These are phyloP conservation scores for Microcyclospora tardicrescens DNA, from an alignment of 2,329 filamentous ascomycete genomes.

Conservation along the genomic window DNA sequence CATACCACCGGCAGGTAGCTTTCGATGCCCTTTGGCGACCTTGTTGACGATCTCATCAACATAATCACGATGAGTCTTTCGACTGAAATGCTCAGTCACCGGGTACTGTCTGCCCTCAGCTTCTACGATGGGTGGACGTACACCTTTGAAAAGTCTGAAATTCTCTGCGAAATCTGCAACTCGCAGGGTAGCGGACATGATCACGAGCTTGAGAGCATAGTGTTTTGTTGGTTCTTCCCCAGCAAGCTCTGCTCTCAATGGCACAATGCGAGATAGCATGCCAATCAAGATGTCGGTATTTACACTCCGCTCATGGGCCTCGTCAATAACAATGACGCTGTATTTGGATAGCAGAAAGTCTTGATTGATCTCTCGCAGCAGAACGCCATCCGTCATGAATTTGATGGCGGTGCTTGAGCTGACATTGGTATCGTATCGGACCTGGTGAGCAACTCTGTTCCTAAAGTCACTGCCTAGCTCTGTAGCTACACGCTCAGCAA, in stretches of 20 bases:
- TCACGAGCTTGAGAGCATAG: slow-evolving; percentile 75
- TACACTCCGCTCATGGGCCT: slow-evolving; percentile 91
- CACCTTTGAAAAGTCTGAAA: slow-evolving; percentile 55
- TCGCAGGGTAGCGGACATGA: slow-evolving; percentile 93
- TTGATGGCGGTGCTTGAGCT: slow-evolving; percentile 77
- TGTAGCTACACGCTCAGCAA: slow-evolving; percentile 80
- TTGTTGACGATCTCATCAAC: slow-evolving; percentile 83
- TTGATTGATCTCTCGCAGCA: slow-evolving; percentile 79
- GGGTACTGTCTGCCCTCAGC: slow-evolving; percentile 85
- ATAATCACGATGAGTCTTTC: slow-evolving; percentile 73
- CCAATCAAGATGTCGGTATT: slow-evolving; percentile 98
- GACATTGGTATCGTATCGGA: slow-evolving; percentile 82
- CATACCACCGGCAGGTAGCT: slow-evolving; percentile 80
- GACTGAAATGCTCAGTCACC: slow-evolving; percentile 79
- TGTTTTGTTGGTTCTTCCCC: slow-evolving; percentile 55
- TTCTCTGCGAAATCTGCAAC: slow-evolving; percentile 88
- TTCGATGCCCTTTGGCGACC: slow-evolving; percentile 73
- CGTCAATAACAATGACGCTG: slow-evolving; percentile 86
- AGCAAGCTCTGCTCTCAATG: slow-evolving; percentile 62
- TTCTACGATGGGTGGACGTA: slow-evolving; percentile 68
- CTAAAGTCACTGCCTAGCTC: slow-evolving; percentile 63
- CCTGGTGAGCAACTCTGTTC: slow-evolving; percentile 73
- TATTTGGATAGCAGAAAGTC: slow-evolving; percentile 84
- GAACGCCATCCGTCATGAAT: slow-evolving; percentile 97
- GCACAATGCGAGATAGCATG: slow-evolving; percentile 87